A percentile compares a stretch with the other conserved stretches of the same genome.
Conservation (phyloP, 768 basidiomycete genomes). For the Rhodotorula babjevae region DNA sequence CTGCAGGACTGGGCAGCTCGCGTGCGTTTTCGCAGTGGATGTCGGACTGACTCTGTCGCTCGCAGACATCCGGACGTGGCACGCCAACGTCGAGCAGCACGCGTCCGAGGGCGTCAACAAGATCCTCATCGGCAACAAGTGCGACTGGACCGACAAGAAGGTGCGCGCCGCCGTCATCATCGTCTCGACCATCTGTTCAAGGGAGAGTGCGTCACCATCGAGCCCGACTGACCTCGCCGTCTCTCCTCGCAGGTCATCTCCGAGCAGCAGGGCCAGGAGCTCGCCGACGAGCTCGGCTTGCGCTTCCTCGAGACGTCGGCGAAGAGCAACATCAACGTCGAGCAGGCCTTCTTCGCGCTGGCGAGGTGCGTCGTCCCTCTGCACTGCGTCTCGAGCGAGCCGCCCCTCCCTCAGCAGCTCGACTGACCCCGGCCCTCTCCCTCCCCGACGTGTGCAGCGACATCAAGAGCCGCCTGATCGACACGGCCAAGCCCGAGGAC, state of each 20-base stretch:
- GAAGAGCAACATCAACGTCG: slow-evolving; percentile 93
- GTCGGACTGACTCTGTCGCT: not conserved
- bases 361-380: slow-evolving; percentile 66
- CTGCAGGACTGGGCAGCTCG: too few relatives aligned
- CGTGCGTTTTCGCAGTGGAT: too few relatives aligned
- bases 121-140: slow-evolving; percentile 98
- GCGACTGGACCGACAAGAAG: slow-evolving; percentile 94
- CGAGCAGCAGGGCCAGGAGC: slow-evolving; percentile 81
- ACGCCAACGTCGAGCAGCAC: slow-evolving; percentile 95
- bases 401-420: too few relatives aligned
- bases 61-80: slow-evolving; percentile 96
- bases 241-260: slow-evolving; percentile 58
- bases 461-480: slow-evolving; percentile 94
- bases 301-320: slow-evolving; percentile 97
- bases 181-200: too few relatives aligned
- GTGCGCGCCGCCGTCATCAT: not conserved
- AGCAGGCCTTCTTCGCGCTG: slow-evolving; percentile 96
- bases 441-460: slow-evolving; percentile 57
- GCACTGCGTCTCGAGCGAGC: not conserved
- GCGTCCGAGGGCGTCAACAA: slow-evolving; percentile 99
- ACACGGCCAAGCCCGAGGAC: slow-evolving; percentile 55
- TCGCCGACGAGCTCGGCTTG: slow-evolving; percentile 90
- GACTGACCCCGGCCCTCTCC: too few relatives aligned
- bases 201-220: too few relatives aligned
- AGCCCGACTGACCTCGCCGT: not conserved